These are phyloP conservation scores for Ciborinia camelliae DNA, from an alignment of 2,329 filamentous ascomycete genomes.

Conservation along the genomic window DNA sequence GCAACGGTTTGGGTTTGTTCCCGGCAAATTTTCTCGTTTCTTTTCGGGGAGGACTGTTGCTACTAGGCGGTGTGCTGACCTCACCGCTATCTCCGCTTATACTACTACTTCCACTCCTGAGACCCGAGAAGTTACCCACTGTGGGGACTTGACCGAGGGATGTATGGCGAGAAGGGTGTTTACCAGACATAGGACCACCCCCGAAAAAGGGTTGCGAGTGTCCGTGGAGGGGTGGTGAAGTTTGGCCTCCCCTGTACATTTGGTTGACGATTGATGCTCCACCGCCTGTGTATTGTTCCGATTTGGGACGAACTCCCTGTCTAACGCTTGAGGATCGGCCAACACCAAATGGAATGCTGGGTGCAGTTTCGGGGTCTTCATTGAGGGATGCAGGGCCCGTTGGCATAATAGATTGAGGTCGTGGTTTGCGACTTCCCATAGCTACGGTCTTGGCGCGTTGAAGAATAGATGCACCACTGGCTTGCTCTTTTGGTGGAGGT, in stretches of 20 bases:
- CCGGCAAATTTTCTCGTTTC: constrained; percentile 59
- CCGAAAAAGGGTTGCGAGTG: constrained; percentile 63
- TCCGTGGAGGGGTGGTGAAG: constrained; percentile 55
- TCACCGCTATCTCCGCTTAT: constrained; percentile 60
- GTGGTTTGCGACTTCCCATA: constrained; percentile 43
- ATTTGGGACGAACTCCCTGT: constrained; percentile 53
- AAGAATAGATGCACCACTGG: constrained; percentile 49
- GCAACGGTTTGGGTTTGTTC: constrained; percentile 77
- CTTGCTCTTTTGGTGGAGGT: constrained; percentile 53
- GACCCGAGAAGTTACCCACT: constrained; percentile 65
- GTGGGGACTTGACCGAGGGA: constrained; percentile 47
- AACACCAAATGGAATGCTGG: constrained; percentile 67
- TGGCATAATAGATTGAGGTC: constrained; percentile 58
- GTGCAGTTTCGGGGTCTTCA: constrained; percentile 69
- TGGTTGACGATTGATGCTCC: constrained; percentile 77
- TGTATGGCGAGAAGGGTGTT: constrained; percentile 53
- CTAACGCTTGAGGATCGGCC: constrained; percentile 53
- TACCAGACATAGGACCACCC: constrained; percentile 47
- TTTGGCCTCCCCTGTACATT: constrained; percentile 75
- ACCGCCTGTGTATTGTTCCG: constrained; percentile 55
- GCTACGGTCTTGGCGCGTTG: constrained; percentile 62
- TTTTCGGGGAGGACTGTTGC: constrained; percentile 53
- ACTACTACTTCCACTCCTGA: constrained; percentile 50
- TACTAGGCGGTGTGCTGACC: constrained; percentile 49
- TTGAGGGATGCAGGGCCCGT: constrained; percentile 42